Evolutionary conservation across 768 basidiomycete species (phyloP), one percentile per base, ranked within the genome.

Genomic region (Podaxis carcinomalis): DNA sequence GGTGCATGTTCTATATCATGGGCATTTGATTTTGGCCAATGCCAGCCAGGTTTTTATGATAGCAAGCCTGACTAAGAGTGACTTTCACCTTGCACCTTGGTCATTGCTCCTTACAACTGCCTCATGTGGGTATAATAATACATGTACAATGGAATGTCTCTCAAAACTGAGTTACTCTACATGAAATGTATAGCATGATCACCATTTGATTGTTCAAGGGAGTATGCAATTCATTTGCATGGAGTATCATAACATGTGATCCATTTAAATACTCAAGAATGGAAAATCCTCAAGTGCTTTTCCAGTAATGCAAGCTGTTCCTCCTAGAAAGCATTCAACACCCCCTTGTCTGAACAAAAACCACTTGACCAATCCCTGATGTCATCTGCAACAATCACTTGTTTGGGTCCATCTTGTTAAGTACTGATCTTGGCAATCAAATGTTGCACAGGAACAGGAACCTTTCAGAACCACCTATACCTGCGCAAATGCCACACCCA

Each of bases 401-500:
- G 84, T 59, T 77, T 77, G 61, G 80, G 76, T 80, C 83, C 66
- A 85, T 86, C 66, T 85, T 86, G 65, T 74, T 80, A 64, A 27
- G 25, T 27, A 27, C 83, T 84, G 65, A 79, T 68, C 21, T 78
- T 75, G 21, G 78, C 71, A 1, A 84, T 85, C 76, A 87, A 79
- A 60, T 88, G 81, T 2, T 82, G 86, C 80, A 92, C 89, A 94
- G 77, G 79, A 95, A 96, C 62, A 93, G 73, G 73, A 94, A 95
- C 0, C 95, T 94, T 57, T 88, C 79, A 3, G 80, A 72, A 1
- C 87, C 91, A 1, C 89, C 92, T 4, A 95, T 68, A 61, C 88
- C 70, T 97, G 94, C 7, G 93, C 86, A 68, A 98, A 93, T 7
- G 92, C 94, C 23, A 90, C 84, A 1, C 97, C 97, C 4, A 89